These are phyloP conservation scores for Epichloe baconii DNA, from an alignment of 2,329 filamentous ascomycete species.

Conservation along the genomic window DNA sequence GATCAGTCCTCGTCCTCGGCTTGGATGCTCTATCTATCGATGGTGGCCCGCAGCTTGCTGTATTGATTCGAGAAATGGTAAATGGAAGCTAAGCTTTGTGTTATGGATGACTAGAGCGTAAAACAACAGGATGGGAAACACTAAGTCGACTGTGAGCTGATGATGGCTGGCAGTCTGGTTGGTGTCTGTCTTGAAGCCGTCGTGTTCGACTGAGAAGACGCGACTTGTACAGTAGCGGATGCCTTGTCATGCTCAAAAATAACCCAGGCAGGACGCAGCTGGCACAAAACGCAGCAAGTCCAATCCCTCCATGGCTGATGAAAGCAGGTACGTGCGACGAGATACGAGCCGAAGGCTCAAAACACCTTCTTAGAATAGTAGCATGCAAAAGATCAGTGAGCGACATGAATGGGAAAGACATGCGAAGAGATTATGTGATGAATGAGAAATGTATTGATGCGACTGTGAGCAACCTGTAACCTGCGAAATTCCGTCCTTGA, in stretches of 20 bases:
- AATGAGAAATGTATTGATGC: conserved; percentile 7
- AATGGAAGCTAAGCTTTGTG: conserved; percentile 1
- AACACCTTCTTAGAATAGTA: neutral
- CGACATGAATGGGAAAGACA: neutral
- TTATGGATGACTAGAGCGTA: neutral
- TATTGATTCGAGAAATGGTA: conserved; percentile 1
- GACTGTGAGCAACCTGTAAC: neutral
- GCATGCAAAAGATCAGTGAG: neutral
- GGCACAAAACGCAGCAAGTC: neutral
- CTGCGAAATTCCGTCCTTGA: neutral
- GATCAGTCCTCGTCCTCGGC: neutral
- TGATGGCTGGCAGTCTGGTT: neutral
- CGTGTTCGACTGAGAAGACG: neutral
- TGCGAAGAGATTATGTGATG: no score
- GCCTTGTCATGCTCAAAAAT: neutral
- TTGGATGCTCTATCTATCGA: neutral
- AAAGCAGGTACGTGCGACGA: neutral
- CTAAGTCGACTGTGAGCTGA: neutral
- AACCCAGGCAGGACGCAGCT: neutral
- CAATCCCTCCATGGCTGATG: neutral
- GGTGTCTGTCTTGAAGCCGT: neutral
- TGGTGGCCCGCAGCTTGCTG: neutral
- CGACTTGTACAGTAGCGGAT: neutral
- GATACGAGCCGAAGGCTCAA: neutral
- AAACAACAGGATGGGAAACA: neutral